phyloP scores from a whole-genome alignment of 495 filamentous ascomycete species.

The Xylaria sp. region DNA sequence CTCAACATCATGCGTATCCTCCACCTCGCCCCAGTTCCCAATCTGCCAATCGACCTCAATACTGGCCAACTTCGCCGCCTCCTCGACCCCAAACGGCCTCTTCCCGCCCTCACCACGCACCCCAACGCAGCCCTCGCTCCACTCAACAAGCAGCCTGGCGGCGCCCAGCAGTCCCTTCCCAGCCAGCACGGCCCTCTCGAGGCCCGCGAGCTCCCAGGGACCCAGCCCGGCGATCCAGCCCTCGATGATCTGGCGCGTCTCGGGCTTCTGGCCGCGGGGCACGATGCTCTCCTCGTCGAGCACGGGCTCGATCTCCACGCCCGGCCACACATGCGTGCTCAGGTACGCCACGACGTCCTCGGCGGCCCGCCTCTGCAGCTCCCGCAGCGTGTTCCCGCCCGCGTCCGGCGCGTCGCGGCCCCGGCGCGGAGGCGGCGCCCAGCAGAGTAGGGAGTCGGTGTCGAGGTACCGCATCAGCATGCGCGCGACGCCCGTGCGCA shows the following conservation, averaged over 20 bases:
- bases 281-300: constrained; percentile 76
- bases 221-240: constrained; percentile 78
- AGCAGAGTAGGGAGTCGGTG: constrained; percentile 94
- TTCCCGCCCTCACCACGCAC: constrained; percentile 32
- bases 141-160: constrained; percentile 80
- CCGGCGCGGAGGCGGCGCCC: constrained; percentile 65
- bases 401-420: constrained; percentile 43
- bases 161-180: constrained; percentile 85
- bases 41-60: constrained; percentile 93
- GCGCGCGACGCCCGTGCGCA: constrained; percentile 65
- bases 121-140: constrained; percentile 74
- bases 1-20: constrained; percentile 98
- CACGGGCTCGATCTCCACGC: constrained; percentile 75
- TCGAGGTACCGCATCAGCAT: constrained; percentile 84
- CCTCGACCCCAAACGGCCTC: constrained; percentile 64
- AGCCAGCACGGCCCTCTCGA: constrained; percentile 83
- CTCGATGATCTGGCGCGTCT: constrained; percentile 74
- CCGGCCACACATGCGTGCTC: constrained; percentile 81
- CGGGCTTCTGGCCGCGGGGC: constrained; percentile 70
- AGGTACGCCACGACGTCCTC: constrained; percentile 73
- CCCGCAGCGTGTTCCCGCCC: constrained; percentile 64
- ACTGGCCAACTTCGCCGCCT: constrained; percentile 78
- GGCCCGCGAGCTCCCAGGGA: constrained; percentile 79
- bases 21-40: constrained; percentile 90
- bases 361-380: constrained; percentile 72